phyloP scores from a whole-genome alignment of 805 yeast genomes.

The Saturnispora sanitii region DNA sequence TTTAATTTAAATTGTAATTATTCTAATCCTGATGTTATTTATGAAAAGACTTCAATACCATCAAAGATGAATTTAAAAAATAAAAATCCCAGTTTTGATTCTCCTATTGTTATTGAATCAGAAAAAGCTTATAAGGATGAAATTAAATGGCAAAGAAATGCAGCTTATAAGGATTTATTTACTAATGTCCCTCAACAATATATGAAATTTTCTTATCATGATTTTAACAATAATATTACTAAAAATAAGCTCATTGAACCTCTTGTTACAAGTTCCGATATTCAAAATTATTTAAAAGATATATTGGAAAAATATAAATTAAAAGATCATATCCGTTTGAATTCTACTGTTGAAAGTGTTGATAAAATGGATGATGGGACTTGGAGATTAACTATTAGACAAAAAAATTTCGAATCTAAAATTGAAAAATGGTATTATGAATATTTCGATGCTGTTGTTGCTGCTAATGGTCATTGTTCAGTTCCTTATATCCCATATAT shows the following conservation, averaged over 20 bases:
- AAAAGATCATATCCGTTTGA: constrained; percentile 27
- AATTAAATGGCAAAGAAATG: constrained; percentile 31
- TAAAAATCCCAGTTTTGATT: constrained; percentile 24
- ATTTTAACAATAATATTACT: constrained; percentile 5
- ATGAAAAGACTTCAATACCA: constrained; percentile 10
- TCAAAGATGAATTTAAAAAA: constrained; percentile 16
- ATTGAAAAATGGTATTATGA: constrained; percentile 34
- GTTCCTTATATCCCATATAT: constrained; percentile 50
- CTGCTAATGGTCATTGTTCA: constrained; percentile 52
- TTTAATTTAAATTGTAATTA: constrained; percentile 5
- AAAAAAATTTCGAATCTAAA: constrained; percentile 9
- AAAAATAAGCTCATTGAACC: constrained; percentile 10
- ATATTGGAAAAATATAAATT: constrained; percentile 21
- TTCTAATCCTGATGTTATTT: constrained; percentile 15
- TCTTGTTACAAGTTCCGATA: constrained; percentile 15
- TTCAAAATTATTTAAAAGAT: constrained; percentile 10
- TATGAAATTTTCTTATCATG: constrained; percentile 31
- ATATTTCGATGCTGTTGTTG: constrained; percentile 47
- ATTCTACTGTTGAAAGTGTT: constrained; percentile 32
- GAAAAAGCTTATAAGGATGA: constrained; percentile 8
- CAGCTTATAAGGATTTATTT: constrained; percentile 30
- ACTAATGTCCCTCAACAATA: constrained; percentile 35
- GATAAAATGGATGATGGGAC: constrained; percentile 17
- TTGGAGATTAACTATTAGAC: constrained; percentile 13
- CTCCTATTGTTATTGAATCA: constrained; percentile 23